These are phyloP conservation scores for Myxozyma geophila DNA, from an alignment of 805 yeast species.

Conservation along the genomic window DNA sequence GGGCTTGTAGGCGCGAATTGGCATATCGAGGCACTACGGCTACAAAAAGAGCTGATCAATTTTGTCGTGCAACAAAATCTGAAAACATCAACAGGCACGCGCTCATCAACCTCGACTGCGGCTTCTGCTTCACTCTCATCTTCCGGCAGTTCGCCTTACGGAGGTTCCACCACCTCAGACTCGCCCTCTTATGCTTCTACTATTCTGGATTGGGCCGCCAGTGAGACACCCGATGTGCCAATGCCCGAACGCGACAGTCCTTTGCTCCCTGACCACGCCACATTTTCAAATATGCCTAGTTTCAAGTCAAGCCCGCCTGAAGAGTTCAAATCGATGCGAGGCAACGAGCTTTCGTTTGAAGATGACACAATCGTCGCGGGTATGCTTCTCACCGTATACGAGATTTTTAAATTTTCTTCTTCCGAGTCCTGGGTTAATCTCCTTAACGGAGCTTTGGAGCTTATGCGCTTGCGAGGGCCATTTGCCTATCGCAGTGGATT, in stretches of 20 bases:
- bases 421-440: constrained; percentile 16
- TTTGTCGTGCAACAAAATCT: not conserved
- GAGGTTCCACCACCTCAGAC: not conserved
- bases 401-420: constrained; percentile 11
- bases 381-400: constrained; percentile 24
- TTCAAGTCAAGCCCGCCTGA: not conserved
- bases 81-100: not conserved
- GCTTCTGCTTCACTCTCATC: not conserved
- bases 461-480: constrained; percentile 28
- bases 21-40: constrained; percentile 17
- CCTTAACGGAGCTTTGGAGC: constrained; percentile 20
- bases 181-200: not conserved
- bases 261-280: not conserved
- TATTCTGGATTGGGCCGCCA: not conserved
- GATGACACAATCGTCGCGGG: constrained; percentile 25
- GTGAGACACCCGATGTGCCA: not conserved
- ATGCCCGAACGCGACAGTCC: not conserved
- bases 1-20: constrained; percentile 18
- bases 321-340: constrained; percentile 12
- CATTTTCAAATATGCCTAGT: not conserved
- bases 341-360: constrained; percentile 21
- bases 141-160: not conserved
- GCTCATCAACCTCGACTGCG: not conserved
- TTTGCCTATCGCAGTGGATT: constrained; percentile 16
- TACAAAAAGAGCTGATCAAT: constrained; percentile 18